phyloP scores from a whole-genome alignment of 805 yeast species.

The Suhomyces vadensis region DNA sequence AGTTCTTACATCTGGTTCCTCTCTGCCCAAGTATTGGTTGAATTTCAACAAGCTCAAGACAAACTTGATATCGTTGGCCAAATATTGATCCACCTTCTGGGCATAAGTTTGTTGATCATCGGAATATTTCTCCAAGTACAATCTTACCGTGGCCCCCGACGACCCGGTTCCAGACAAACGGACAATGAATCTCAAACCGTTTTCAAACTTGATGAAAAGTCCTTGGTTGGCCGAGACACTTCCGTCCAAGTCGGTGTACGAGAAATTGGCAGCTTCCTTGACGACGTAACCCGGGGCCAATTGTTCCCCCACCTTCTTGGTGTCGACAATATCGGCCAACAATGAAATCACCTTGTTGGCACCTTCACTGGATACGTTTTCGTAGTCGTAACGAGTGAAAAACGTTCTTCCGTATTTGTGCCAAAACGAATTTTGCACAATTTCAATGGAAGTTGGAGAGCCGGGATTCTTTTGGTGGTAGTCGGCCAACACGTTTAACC shows the following conservation, averaged over 20 bases:
- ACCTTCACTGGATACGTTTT: slow-evolving; percentile 72
- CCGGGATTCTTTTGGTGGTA: slow-evolving; percentile 63
- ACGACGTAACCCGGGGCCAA: slow-evolving; percentile 54
- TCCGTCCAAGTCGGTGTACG: slow-evolving; percentile 93
- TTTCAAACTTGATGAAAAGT: slow-evolving; percentile 72
- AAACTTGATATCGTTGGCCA: slow-evolving; percentile 58
- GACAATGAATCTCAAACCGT: slow-evolving; percentile 83
- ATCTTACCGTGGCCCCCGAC: slow-evolving; percentile 93
- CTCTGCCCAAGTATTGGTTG: slow-evolving; percentile 73
- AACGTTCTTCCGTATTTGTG: slow-evolving; percentile 91
- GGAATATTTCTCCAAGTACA: slow-evolving; percentile 85
- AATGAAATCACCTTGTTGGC: slow-evolving; percentile 67
- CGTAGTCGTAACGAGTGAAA: slow-evolving; percentile 94
- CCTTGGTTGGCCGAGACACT: slow-evolving; percentile 88
- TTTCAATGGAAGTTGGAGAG: slow-evolving; percentile 62
- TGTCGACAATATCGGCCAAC: slow-evolving; percentile 32
- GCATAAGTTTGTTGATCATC: slow-evolving; percentile 52
- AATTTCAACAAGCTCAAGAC: slow-evolving; percentile 72
- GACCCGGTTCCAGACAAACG: slow-evolving; percentile 97
- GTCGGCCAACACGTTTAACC: slow-evolving; percentile 93
- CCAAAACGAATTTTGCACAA: slow-evolving; percentile 88
- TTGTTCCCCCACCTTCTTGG: slow-evolving; percentile 46
- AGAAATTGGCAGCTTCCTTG: slow-evolving; percentile 80
- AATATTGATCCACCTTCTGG: slow-evolving; percentile 63
- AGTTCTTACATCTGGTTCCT: slow-evolving; percentile 87